Conservation (phyloP, 2,329 filamentous ascomycete genomes). For the Penicillium sp. region DNA sequence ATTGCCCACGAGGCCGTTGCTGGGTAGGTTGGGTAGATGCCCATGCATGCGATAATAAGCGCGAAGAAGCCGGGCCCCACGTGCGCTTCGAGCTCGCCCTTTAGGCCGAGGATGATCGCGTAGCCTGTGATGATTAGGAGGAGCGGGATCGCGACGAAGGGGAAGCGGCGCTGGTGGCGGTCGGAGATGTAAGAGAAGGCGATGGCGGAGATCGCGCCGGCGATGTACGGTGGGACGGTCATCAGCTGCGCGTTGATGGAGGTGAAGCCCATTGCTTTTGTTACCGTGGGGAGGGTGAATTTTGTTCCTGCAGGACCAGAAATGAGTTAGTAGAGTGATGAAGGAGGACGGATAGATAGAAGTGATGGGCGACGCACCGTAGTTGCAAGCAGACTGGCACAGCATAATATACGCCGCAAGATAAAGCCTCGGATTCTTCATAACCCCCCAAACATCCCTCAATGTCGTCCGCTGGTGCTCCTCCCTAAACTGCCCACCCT, state of each 20-base stretch:
- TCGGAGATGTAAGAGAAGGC: neutral
- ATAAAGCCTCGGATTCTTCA: neutral
- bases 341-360: neutral
- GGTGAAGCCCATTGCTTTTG: neutral
- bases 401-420: neutral
- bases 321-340: neutral
- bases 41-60: too few species aligned
- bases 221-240: neutral
- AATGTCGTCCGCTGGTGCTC: neutral
- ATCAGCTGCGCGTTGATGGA: neutral
- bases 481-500: neutral
- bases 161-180: neutral
- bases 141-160: neutral
- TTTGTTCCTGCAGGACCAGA: neutral
- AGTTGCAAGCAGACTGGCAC: slow-evolving; percentile 2
- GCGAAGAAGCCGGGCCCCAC: too few species aligned
- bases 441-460: neutral
- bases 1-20: slow-evolving; percentile 50
- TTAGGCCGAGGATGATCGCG: too few species aligned
- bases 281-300: neutral
- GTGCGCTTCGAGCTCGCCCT: too few species aligned
- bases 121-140: neutral
- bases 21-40: slow-evolving; percentile 47
- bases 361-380: neutral
- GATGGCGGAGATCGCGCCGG: neutral